Percentiles rank a stretch among this genome's conserved stretches.
Conservation (phyloP, 495 filamentous ascomycete species). For the Penicillium pancosmium region DNA sequence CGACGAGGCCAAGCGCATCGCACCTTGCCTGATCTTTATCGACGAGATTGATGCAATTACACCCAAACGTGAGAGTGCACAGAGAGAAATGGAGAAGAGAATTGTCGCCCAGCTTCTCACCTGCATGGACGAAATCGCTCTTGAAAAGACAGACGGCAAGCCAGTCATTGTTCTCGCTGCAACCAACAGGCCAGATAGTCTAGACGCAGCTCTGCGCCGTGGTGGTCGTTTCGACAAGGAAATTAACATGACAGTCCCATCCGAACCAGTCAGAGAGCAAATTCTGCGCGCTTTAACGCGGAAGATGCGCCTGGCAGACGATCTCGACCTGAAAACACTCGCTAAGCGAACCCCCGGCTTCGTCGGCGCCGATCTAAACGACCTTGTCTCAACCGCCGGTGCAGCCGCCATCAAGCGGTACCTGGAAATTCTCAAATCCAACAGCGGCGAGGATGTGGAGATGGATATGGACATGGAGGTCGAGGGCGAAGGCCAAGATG, state of each 20-base stretch:
- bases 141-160: slow-evolving; percentile 81
- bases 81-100: slow-evolving; percentile 94
- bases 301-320: slow-evolving; percentile 65
- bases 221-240: slow-evolving; percentile 90
- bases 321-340: slow-evolving; percentile 76
- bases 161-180: slow-evolving; percentile 92
- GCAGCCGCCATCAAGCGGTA: slow-evolving; percentile 66
- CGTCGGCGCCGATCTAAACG: slow-evolving; percentile 90
- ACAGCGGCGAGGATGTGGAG: slow-evolving; percentile 54
- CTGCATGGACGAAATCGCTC: slow-evolving; percentile 81
- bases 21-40: slow-evolving; percentile 91
- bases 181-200: slow-evolving; percentile 87
- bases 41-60: slow-evolving; percentile 98
- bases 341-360: slow-evolving; percentile 93
- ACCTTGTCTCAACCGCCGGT: slow-evolving; percentile 75
- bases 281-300: slow-evolving; percentile 80
- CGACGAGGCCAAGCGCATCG: slow-evolving; percentile 81
- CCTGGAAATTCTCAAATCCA: slow-evolving; percentile 52
- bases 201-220: slow-evolving; percentile 85
- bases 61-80: slow-evolving; percentile 90
- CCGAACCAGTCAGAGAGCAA: slow-evolving; percentile 77
- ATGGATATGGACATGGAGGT: slow-evolving; percentile 63
- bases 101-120: slow-evolving; percentile 94
- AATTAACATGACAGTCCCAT: slow-evolving; percentile 94
- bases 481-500: slow-evolving; percentile 41